Evolutionary conservation across 2,329 filamentous ascomycete species (phyloP).

Genomic region (Chaetomiaceae sp.): DNA sequence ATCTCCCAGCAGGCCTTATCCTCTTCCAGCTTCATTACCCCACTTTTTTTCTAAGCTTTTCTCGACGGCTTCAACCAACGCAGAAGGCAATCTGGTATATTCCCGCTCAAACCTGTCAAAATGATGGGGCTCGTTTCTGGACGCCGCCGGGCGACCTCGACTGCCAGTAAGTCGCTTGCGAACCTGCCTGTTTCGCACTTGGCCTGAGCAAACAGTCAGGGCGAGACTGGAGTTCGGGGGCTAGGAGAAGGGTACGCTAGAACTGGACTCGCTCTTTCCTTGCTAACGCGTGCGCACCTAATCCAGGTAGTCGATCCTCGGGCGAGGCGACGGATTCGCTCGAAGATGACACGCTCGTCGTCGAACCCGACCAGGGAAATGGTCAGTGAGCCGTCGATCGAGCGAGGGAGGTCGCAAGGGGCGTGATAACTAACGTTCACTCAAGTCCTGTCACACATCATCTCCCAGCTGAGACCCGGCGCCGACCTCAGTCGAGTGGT

Average conservation of each 20-base stretch:
- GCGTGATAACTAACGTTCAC: constrained; percentile 12
- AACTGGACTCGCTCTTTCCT: neutral
- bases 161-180: constrained; percentile 29
- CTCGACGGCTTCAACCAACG: constrained; percentile 3
- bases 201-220: too few species aligned
- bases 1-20: neutral
- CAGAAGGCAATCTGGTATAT: neutral
- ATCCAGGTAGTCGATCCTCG: constrained; percentile 47
- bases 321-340: constrained; percentile 48
- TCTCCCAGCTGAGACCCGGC: constrained; percentile 90
- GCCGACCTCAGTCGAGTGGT: constrained; percentile 93
- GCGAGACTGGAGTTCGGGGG: neutral
- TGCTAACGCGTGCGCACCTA: constrained; percentile 35
- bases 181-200: constrained; percentile 5
- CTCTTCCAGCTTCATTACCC: neutral
- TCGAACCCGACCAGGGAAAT: constrained; percentile 92
- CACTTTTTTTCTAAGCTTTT: too few species aligned
- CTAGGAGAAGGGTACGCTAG: constrained; percentile 10
- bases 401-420: neutral
- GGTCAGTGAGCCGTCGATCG: constrained; percentile 48
- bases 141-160: constrained; percentile 31
- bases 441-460: constrained; percentile 89
- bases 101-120: neutral
- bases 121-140: constrained; percentile 30
- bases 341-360: constrained; percentile 70